Evolutionary conservation across 441 rosid genomes (phyloP).

Genomic region (Populus hybrid): DNA sequence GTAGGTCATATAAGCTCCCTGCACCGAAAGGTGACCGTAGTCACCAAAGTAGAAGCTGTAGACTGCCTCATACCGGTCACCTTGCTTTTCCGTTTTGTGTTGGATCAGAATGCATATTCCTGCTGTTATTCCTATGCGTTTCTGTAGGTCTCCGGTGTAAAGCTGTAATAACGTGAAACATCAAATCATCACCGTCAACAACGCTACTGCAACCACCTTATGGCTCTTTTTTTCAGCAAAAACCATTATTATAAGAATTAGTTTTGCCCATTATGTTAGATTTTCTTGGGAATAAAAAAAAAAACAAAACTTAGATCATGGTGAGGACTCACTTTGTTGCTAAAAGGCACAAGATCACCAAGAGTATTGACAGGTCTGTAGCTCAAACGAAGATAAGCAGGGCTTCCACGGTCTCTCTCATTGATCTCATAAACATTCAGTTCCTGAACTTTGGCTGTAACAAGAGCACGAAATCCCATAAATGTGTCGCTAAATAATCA

Average conservation of each 20-base stretch:
- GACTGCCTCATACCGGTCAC: slow-evolving; percentile 67
- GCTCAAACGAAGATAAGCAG: slow-evolving; percentile 61
- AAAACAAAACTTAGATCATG: neutral
- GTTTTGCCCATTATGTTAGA: neutral
- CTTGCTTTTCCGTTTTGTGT: slow-evolving; percentile 65
- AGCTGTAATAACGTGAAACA: slow-evolving; percentile 24
- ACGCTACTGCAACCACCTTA: neutral
- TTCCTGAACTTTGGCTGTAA: slow-evolving; percentile 57
- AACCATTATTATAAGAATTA: neutral
- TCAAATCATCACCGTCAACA: neutral
- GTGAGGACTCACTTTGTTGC: slow-evolving; percentile 51
- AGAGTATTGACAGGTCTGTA: slow-evolving; percentile 57
- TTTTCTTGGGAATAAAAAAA: neutral
- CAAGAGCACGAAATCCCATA: neutral
- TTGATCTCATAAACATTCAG: slow-evolving; percentile 69
- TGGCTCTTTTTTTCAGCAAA: neutral
- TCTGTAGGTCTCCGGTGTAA: slow-evolving; percentile 66
- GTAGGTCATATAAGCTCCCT: slow-evolving; percentile 68
- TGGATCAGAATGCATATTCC: slow-evolving; percentile 68
- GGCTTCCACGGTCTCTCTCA: slow-evolving; percentile 78
- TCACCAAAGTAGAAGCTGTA: slow-evolving; percentile 79
- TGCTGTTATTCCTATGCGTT: slow-evolving; percentile 65
- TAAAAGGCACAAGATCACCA: slow-evolving; percentile 84
- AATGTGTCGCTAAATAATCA: neutral
- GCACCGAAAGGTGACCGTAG: slow-evolving; percentile 68